phyloP scores from a whole-genome alignment of 2,329 filamentous ascomycete species.

The Aspergillus puulaauensis region DNA sequence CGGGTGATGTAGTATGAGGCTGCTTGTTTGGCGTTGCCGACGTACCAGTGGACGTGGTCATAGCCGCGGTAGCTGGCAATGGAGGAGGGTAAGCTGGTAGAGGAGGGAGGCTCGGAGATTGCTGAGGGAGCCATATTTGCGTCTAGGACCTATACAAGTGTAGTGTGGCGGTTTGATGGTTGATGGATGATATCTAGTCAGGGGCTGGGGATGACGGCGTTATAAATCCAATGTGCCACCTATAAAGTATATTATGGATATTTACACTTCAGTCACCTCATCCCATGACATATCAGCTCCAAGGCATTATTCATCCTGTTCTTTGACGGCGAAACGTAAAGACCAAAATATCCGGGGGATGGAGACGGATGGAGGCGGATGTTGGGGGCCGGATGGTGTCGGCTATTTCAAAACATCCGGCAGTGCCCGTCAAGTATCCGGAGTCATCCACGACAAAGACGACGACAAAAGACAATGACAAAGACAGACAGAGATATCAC shows the following conservation, averaged over 20 bases:
- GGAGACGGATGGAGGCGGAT: constrained; percentile 19
- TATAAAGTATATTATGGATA: background rate
- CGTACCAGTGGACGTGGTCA: constrained; percentile 93
- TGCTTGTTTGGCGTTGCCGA: constrained; percentile 94
- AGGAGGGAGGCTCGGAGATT: constrained; percentile 26
- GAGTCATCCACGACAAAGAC: too few species aligned
- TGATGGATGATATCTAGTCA: background rate
- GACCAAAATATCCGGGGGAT: constrained; percentile 5
- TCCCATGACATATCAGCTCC: background rate
- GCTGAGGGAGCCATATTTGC: constrained; percentile 32
- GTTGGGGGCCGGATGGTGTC: constrained; percentile 10
- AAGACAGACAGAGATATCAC: background rate
- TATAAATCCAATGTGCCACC: background rate
- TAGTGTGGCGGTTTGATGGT: background rate
- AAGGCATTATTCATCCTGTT: background rate
- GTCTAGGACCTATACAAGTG: background rate
- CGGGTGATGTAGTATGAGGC: constrained; percentile 84
- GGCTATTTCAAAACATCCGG: constrained; percentile 21
- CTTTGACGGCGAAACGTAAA: background rate
- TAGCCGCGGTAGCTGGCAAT: constrained; percentile 67
- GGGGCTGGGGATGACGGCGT: background rate
- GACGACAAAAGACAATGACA: too few species aligned
- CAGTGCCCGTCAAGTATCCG: background rate
- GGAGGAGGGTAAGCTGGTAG: constrained; percentile 18
- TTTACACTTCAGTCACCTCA: background rate